Conservation (phyloP, 1,139 yeast species). For the Yueomyces sp. region DNA sequence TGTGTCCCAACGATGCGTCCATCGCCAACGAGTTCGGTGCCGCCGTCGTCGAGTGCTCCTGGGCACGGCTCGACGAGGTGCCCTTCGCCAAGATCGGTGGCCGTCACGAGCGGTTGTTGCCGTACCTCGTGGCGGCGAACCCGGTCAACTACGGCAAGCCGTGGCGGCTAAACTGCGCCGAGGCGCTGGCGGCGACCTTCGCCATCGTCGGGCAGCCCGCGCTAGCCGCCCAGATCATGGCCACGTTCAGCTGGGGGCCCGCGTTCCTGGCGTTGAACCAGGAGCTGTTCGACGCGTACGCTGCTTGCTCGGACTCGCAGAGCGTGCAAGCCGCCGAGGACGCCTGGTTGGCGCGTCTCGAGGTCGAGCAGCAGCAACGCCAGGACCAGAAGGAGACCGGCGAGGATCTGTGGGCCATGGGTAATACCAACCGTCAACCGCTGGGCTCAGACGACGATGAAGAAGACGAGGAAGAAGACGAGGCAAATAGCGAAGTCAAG, state of each 20-base stretch:
- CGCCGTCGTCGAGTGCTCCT: slow-evolving; percentile 95
- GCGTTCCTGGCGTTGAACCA: slow-evolving; percentile 73
- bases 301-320: slow-evolving; percentile 67
- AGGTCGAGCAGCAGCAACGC: slow-evolving; percentile 55
- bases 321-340: slow-evolving; percentile 66
- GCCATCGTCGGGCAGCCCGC: slow-evolving; percentile 87
- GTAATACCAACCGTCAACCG: slow-evolving; percentile 49
- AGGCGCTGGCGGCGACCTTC: slow-evolving; percentile 93
- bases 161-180: slow-evolving; percentile 92
- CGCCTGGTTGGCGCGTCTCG: slow-evolving; percentile 58
- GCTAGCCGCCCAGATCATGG: slow-evolving; percentile 70
- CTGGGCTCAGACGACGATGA: slow-evolving; percentile 10
- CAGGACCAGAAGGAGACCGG: slow-evolving; percentile 32
- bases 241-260: slow-evolving; percentile 87
- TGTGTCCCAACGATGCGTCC: slow-evolving; percentile 76
- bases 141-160: slow-evolving; percentile 96
- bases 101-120: slow-evolving; percentile 70
- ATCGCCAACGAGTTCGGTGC: slow-evolving; percentile 75
- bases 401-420: slow-evolving; percentile 68
- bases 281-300: slow-evolving; percentile 65
- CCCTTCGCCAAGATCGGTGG: slow-evolving; percentile 93
- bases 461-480: slow-evolving; percentile 16
- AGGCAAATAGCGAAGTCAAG: slow-evolving; percentile 14
- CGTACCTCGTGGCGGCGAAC: slow-evolving; percentile 90
- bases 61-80: slow-evolving; percentile 95